Base-by-base conservation (phyloP, 495 filamentous ascomycete genomes). In the Penicillium tannophilum region DNA sequence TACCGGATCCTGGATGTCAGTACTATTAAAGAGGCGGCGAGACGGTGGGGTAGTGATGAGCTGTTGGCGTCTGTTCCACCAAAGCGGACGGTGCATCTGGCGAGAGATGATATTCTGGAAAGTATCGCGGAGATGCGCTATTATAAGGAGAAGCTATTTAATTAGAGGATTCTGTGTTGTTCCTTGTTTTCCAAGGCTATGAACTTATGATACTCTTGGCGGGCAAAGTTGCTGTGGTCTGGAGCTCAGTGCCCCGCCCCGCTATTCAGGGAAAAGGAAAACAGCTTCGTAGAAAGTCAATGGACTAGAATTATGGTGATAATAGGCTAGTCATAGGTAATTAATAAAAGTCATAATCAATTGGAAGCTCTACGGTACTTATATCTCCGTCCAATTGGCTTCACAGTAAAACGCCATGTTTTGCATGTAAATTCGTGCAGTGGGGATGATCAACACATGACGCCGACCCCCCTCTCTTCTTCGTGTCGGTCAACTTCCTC, bases 1-100 rank as follows among this genome's bases (percentile, higher is more conserved):
- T 90, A 98, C 76, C 86, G 94, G 11, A 90, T 98, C 58, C 68
- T 98, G 42, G 94, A 98, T 68, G 92, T 97, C 31, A 97, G 92
- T 70, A 82, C 85, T 17, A 75, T 98, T 53, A 97, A 97, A 74
- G 94, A 98, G 73, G 92, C 88, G 17, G 90, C 86, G 8, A 82
- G 85, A 47, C 80, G 93, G 52, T 98, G 94, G 94, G 88, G 87
- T 41, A 78, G 82, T 16, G 71, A 78, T 30, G 80, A 84, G 35
- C 64, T 91, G 30, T 58, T 91, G 51, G 56, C 65, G 49, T 70
- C 74, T 42, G 84, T 82, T 16, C 94, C 94, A 3, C 66, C 63
- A 52, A 98, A 98, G 76, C 82, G 82, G 60, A 81, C 79, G 47
- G 74, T 90, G 17, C 94, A 98, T 78, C 81, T 93, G 72, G 94